Evolutionary conservation across 1,139 yeast species (phyloP).

Genomic region (Waltiozyma sp.): DNA sequence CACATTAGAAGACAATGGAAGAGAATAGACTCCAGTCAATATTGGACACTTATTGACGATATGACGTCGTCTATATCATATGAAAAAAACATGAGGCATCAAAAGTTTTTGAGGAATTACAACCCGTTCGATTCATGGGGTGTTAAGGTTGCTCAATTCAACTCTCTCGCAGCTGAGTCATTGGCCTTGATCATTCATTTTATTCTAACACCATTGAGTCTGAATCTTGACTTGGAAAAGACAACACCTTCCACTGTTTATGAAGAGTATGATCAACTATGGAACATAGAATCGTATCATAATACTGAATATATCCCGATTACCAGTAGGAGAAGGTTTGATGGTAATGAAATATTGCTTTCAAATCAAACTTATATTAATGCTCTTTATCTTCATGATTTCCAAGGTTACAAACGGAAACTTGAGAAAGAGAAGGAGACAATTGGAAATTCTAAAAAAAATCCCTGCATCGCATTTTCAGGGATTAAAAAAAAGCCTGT

Average conservation of each 20-base stretch:
- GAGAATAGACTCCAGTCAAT: neutral
- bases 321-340: too few relatives aligned
- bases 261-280: neutral
- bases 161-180: neutral
- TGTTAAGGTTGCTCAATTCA: neutral
- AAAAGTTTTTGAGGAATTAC: neutral
- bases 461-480: neutral
- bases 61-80: neutral
- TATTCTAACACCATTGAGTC: neutral
- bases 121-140: neutral
- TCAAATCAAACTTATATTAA: neutral
- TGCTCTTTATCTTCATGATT: neutral
- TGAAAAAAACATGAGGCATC: neutral
- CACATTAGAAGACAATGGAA: neutral
- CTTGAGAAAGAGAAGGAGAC: neutral
- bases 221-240: neutral
- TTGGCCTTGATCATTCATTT: neutral
- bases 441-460: neutral
- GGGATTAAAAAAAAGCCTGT: neutral
- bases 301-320: neutral
- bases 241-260: neutral
- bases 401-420: neutral
- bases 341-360: neutral
- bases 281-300: neutral
- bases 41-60: neutral